Evolutionary conservation across 495 filamentous ascomycete species (phyloP).

Genomic region (Hyaloscypha variabilis): DNA sequence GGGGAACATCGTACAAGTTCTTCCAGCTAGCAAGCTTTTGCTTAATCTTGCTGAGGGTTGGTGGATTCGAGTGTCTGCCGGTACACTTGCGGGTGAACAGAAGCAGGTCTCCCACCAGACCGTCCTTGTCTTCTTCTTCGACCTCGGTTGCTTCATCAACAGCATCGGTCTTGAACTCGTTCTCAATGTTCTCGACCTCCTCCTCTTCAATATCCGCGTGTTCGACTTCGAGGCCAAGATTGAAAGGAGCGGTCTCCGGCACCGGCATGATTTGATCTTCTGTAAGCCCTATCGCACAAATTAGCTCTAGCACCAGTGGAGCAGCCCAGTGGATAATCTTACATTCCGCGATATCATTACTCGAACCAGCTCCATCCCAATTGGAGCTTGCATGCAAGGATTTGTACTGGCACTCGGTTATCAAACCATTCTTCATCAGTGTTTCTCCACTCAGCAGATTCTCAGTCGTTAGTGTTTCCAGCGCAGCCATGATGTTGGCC

Average conservation of each 20-base stretch:
- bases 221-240: constrained; percentile 55
- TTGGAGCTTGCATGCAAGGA: constrained; percentile 45
- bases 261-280: constrained; percentile 59
- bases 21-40: constrained; percentile 34
- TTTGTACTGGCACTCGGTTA: constrained; percentile 61
- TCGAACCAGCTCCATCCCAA: background rate
- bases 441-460: constrained; percentile 1
- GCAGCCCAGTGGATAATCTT: constrained; percentile 1
- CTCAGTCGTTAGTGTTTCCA: constrained; percentile 42
- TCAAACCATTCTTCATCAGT: constrained; percentile 54
- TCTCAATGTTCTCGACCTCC: constrained; percentile 65
- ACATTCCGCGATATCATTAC: background rate
- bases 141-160: constrained; percentile 47
- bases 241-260: constrained; percentile 42
- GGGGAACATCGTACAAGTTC: constrained; percentile 59
- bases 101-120: constrained; percentile 50
- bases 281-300: constrained; percentile 49
- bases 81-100: constrained; percentile 51
- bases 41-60: constrained; percentile 32
- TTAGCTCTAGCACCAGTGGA: constrained; percentile 28
- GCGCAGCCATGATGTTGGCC: constrained; percentile 45
- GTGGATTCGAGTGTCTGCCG: constrained; percentile 32
- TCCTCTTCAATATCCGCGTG: constrained; percentile 68
- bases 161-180: constrained; percentile 59
- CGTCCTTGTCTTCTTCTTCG: constrained; percentile 52